Percentiles rank a stretch among this genome's conserved stretches.
Conservation (phyloP, 2,329 filamentous ascomycete species). For the Xylariomycetidae sp. region DNA sequence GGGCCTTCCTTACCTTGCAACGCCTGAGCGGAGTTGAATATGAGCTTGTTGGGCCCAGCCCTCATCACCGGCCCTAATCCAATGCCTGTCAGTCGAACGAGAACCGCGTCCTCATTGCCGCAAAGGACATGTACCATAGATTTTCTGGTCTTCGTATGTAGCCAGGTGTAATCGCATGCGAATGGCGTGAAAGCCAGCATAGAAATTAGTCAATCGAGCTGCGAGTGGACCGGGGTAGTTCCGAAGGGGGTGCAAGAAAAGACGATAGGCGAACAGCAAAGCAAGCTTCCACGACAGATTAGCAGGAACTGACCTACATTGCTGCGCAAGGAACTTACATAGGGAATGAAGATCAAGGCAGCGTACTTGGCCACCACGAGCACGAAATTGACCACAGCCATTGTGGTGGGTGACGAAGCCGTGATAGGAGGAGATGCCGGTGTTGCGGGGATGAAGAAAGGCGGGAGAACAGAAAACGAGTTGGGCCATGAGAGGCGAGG, state of each 20-base stretch:
- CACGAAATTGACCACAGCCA: too few relatives aligned
- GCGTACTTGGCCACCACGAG: neutral
- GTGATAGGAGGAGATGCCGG: too few relatives aligned
- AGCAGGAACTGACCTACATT: neutral
- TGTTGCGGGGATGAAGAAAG: too few relatives aligned
- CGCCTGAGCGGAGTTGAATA: conserved; percentile 3
- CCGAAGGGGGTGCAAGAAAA: conserved; percentile 1
- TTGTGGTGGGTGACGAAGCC: too few relatives aligned
- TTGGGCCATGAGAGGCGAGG: too few relatives aligned
- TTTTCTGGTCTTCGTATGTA: conserved; percentile 1
- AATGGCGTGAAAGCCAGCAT: conserved; percentile 1
- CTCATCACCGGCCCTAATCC: conserved; percentile 1
- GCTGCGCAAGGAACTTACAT: neutral
- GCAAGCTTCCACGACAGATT: neutral
- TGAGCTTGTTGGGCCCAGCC: conserved; percentile 2
- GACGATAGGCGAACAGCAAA: neutral
- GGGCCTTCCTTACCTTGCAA: neutral
- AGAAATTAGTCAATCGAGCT: neutral
- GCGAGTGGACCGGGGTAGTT: conserved; percentile 1
- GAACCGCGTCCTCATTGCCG: neutral
- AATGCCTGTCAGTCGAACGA: neutral
- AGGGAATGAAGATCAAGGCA: neutral
- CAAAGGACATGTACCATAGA: neutral
- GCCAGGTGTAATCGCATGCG: conserved; percentile 1
- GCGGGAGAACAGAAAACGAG: too few relatives aligned